These are phyloP conservation scores for Chamaecrista fasciculata DNA, from an alignment of 306 rosid genomes.

Conservation along the genomic window DNA sequence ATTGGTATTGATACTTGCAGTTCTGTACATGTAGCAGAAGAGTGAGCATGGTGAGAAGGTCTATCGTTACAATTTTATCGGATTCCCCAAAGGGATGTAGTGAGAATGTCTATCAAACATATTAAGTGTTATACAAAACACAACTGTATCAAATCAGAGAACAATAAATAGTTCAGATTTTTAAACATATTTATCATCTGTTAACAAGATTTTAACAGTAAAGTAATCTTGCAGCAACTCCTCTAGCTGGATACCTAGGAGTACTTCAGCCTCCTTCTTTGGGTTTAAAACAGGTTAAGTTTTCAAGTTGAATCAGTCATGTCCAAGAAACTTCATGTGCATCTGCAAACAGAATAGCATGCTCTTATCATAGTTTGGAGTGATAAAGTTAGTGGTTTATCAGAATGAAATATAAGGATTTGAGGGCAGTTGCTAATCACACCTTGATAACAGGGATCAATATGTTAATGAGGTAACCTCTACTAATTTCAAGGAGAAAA, in stretches of 20 bases:
- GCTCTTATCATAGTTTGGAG: not conserved
- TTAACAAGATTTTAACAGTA: not conserved
- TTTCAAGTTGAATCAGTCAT: conserved; percentile 3
- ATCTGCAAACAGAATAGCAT: not conserved
- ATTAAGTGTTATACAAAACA: not conserved
- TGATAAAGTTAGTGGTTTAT: not conserved
- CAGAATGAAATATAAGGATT: not conserved
- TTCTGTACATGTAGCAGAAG: not conserved
- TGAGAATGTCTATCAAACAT: no score
- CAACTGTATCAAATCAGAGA: not conserved
- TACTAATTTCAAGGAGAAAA: not conserved
- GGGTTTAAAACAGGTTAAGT: not conserved
- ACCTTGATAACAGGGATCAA: not conserved
- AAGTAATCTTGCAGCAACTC: conserved; percentile 4
- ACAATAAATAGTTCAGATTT: not conserved
- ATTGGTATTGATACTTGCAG: not conserved
- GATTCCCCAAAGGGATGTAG: no score
- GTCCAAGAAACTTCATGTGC: not conserved
- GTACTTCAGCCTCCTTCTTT: not conserved
- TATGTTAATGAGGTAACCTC: not conserved
- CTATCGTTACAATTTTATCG: no score
- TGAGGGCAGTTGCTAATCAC: not conserved
- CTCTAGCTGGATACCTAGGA: not conserved
- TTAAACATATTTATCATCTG: not conserved
- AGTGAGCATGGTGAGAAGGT: not conserved